A percentile compares a stretch with the other conserved stretches of the same genome.
Evolutionary conservation across 2,329 filamentous ascomycete genomes (phyloP).

Genomic region (Fusarium dlaminii): DNA sequence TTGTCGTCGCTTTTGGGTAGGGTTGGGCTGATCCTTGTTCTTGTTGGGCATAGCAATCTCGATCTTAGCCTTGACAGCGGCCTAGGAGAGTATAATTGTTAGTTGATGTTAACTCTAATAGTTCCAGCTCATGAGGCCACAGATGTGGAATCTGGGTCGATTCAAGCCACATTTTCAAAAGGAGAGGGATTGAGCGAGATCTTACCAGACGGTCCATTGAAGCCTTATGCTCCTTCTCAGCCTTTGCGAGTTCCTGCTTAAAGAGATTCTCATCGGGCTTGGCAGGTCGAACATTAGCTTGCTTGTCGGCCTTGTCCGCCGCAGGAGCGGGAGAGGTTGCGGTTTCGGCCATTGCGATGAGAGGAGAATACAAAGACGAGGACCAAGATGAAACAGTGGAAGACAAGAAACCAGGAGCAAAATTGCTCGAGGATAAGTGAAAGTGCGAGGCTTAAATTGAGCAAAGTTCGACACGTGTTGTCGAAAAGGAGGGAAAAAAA

Average conservation of each 20-base stretch:
- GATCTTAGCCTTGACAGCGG: conserved; percentile 86
- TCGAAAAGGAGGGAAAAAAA: conserved; percentile 25
- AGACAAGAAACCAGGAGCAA: conserved; percentile 33
- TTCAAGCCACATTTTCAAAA: conserved; percentile 1
- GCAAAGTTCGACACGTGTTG: conserved; percentile 31
- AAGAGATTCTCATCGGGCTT: conserved; percentile 88
- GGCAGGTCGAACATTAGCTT: conserved; percentile 70
- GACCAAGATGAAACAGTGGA: conserved; percentile 13
- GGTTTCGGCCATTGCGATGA: conserved; percentile 57
- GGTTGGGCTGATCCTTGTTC: conserved; percentile 81
- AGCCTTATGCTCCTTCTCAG: conserved; percentile 86
- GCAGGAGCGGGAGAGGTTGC: conserved; percentile 56
- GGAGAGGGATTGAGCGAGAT: conserved; percentile 29
- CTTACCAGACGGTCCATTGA: conserved; percentile 70
- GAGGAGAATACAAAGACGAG: conserved; percentile 20
- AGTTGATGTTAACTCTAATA: conserved; percentile 20
- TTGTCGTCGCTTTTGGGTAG: conserved; percentile 82
- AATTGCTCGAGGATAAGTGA: conserved; percentile 23
- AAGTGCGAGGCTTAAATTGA: conserved; percentile 10
- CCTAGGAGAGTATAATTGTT: conserved; percentile 62
- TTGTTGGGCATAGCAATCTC: conserved; percentile 80
- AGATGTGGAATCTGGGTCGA: conserved; percentile 27
- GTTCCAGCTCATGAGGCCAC: conserved; percentile 24
- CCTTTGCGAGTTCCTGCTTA: conserved; percentile 80
- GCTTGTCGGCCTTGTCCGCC: conserved; percentile 46